Evolutionary conservation across 2,329 filamentous ascomycete genomes (phyloP), one percentile per base, ranked within the genome.

Genomic region (Aspergillus hortae): DNA sequence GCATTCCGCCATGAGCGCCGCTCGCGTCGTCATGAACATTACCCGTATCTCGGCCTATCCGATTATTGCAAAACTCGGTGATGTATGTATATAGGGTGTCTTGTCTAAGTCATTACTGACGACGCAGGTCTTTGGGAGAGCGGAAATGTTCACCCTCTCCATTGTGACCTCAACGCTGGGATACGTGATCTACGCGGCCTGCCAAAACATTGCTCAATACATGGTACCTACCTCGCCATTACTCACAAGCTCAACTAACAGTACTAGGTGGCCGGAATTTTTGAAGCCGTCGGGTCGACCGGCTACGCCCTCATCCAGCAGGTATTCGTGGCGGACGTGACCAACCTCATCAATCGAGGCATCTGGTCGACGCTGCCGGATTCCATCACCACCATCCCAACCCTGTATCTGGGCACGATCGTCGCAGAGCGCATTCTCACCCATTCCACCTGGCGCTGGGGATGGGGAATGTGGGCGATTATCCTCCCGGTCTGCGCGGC

Each of bases 261-360:
- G 32, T 12, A 15, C 23, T 36, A 85, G 61, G 57, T 53, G 23
- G 61, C 58, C 3, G 58, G 58, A 11, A 79, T 86, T 35, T 84
- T 86, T 65, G 85, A 85, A 61, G 78, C 82, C 2, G 79, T 82
- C 5, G 83, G 83, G 2, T 76, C 77, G 44, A 83, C 82, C 0
- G 82, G 82, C 2, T 75, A 84, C 6, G 77, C 82, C 52, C 81
- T 86, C 44, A 67, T 85, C 19, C 80, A 85, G 61, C 83, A 86
- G 62, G 80, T 87, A 38, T 84, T 87, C 64, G 79, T 86, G 45
- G 84, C 84, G 27, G 83, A 87, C 64, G 83, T 80, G 1, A 84
- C 79, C 46, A 77, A 80, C 57, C 67, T 86, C 42, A 66, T 80
- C 15, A 84, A 85, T 60, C 80, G 84, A 51, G 82, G 82, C 12